Conservation (phyloP, 2,329 filamentous ascomycete genomes). For the Plectosphaerella plurivora region DNA sequence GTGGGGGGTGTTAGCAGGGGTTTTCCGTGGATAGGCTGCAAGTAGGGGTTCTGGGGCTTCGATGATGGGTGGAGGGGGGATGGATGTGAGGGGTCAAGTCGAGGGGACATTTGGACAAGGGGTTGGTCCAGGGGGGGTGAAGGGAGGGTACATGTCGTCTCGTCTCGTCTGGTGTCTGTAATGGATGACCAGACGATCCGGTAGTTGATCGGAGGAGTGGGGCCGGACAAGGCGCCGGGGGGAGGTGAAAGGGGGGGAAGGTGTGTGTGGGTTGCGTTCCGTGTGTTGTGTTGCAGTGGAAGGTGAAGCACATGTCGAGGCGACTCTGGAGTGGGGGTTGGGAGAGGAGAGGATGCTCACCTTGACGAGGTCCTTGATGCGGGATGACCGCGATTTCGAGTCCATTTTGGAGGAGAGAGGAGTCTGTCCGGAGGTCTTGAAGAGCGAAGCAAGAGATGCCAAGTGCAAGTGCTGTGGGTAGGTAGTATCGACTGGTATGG, state of each 20-base stretch:
- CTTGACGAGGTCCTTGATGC: conserved; percentile 12
- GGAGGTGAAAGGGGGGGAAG: not conserved
- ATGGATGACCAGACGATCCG: not conserved
- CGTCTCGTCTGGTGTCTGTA: not conserved
- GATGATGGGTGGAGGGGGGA: too few relatives aligned
- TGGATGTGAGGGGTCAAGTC: too few relatives aligned
- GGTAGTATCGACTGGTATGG: too few relatives aligned
- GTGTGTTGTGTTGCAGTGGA: not conserved
- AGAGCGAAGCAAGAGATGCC: not conserved
- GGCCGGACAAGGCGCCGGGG: not conserved
- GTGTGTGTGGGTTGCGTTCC: not conserved
- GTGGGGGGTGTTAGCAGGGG: not conserved
- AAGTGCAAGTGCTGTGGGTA: not conserved
- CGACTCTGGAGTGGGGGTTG: not conserved
- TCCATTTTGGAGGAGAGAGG: conserved; percentile 6
- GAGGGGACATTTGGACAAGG: not conserved
- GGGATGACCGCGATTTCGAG: conserved; percentile 10
- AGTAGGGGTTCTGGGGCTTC: too few relatives aligned
- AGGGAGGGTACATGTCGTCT: too few relatives aligned
- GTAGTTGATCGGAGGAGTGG: not conserved
- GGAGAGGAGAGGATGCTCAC: conserved; percentile 1
- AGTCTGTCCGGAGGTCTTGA: not conserved
- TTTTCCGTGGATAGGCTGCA: not conserved
- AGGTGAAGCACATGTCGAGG: too few relatives aligned
- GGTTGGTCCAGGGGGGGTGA: not conserved